Evolutionary conservation across 2,329 filamentous ascomycete genomes (phyloP), one percentile per base, ranked within the genome.

Genomic region (Conoideocrella luteorostrata): DNA sequence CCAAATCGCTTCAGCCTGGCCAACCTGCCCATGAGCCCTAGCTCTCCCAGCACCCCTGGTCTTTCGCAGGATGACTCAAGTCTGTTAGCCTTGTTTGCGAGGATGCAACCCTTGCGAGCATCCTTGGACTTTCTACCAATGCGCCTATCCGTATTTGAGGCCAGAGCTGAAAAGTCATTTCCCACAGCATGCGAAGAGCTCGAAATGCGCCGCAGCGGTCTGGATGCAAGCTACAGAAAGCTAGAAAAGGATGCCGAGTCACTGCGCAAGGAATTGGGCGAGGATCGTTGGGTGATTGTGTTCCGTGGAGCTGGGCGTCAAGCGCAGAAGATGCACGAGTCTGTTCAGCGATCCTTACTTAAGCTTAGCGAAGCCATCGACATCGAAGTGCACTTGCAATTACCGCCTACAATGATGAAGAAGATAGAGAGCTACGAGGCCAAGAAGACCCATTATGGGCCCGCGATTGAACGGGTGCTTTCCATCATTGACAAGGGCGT

Each of bases 401-500:
- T 86, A 56, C 79, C 80, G 18, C 70, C 82, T 5, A 71, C 73
- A 2, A 76, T 93, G 66, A 72, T 74, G 48, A 94, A 93, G 67
- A 91, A 89, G 63, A 82, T 95, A 33, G 89, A 95, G 62, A 94
- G 78, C 54, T 98, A 95, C 62, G 90, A 96, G 60, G 88, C 86
- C 34, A 98, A 97, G 72, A 94, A 91, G 64, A 81, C 81, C 47
- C 91, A 97, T 61, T 98, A 97, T 57, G 86, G 89, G 1, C 88
- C 90, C 9, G 91, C 93, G 2, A 94, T 98, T 59, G 88, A 93
- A 60, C 80, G 90, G 33, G 88, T 98, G 7, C 68, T 97, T 15
- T 82, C 84, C 30, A 94, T 97, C 59, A 96, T 97, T 40, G 88
- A 96, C 54, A 91, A 88, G 59, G 93, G 93, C n/a, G 85, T 97